phyloP scores from a whole-genome alignment of 345 rosid species.

The Salix arbutifolia region DNA sequence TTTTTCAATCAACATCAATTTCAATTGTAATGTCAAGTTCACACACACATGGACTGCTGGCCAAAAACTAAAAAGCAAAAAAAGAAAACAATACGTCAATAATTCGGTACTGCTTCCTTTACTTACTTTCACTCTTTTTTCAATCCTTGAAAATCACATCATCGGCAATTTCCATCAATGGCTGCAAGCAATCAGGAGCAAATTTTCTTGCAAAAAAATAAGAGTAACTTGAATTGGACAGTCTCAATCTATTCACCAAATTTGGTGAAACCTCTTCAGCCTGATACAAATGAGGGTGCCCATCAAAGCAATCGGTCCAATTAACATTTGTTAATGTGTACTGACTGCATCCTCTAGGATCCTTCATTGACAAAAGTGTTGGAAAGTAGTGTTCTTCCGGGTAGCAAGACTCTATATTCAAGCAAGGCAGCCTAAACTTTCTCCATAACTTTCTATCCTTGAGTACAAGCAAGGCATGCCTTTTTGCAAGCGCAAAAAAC shows the following conservation, averaged over 20 bases:
- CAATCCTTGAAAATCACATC: slow-evolving; percentile 36
- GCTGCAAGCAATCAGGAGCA: slow-evolving; percentile 54
- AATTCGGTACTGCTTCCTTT: not conserved
- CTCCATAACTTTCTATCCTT: slow-evolving; percentile 65
- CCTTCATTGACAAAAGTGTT: slow-evolving; percentile 62
- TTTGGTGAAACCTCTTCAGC: slow-evolving; percentile 45
- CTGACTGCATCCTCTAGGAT: slow-evolving; percentile 58
- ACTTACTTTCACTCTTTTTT: not conserved
- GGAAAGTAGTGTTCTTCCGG: slow-evolving; percentile 94
- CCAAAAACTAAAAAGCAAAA: not conserved
- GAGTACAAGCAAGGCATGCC: slow-evolving; percentile 64
- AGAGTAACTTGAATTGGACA: slow-evolving; percentile 45
- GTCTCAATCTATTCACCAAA: slow-evolving; percentile 44
- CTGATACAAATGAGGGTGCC: slow-evolving; percentile 60
- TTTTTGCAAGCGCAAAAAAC: slow-evolving; percentile 65
- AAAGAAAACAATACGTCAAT: not conserved
- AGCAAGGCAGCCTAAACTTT: slow-evolving; percentile 65
- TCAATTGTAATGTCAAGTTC: not conserved
- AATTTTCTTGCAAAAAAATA: slow-evolving; percentile 80
- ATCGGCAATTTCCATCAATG: slow-evolving; percentile 66
- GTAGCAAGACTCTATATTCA: slow-evolving; percentile 53
- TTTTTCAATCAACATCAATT: not conserved
- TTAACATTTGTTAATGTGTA: slow-evolving; percentile 76
- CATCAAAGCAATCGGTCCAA: slow-evolving; percentile 70
- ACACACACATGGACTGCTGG: not conserved